Percentiles rank a stretch among this genome's conserved stretches.
phyloP scores from a whole-genome alignment of 2,329 filamentous ascomycete genomes.

The Neurospora crassa region DNA sequence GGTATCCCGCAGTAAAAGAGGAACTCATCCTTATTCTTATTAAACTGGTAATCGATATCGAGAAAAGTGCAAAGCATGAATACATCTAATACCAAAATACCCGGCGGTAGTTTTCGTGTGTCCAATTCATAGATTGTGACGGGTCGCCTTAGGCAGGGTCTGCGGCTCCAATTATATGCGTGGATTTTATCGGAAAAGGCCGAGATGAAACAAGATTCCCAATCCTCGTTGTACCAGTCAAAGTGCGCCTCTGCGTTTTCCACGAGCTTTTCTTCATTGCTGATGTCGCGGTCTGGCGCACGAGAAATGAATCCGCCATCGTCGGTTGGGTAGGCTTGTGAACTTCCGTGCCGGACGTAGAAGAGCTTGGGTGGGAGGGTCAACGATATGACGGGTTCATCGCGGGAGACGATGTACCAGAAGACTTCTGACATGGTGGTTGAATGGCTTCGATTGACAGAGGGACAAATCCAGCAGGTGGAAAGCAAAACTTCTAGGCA shows the following conservation, averaged over 20 bases:
- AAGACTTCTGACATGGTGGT: background rate
- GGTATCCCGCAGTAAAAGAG: background rate
- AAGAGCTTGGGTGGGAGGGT: background rate
- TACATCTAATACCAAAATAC: background rate
- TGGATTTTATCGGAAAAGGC: background rate
- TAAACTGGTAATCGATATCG: fast-evolving
- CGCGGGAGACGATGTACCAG: background rate
- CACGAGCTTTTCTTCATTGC: background rate
- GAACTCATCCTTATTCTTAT: background rate
- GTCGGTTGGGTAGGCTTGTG: background rate
- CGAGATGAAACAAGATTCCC: background rate
- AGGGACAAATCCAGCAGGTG: no score
- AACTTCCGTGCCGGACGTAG: background rate
- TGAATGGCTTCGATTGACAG: background rate
- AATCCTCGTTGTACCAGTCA: fast-evolving
- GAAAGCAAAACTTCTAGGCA: no score
- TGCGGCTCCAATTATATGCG: background rate
- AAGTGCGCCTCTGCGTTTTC: background rate
- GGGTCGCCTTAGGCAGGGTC: fast-evolving
- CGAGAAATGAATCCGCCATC: background rate
- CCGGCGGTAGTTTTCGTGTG: background rate
- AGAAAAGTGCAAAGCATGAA: background rate
- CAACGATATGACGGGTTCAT: background rate
- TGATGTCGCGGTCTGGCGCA: background rate
- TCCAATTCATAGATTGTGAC: background rate